Base-by-base conservation (phyloP, 345 rosid genomes). In the Camelina laxa region DNA sequence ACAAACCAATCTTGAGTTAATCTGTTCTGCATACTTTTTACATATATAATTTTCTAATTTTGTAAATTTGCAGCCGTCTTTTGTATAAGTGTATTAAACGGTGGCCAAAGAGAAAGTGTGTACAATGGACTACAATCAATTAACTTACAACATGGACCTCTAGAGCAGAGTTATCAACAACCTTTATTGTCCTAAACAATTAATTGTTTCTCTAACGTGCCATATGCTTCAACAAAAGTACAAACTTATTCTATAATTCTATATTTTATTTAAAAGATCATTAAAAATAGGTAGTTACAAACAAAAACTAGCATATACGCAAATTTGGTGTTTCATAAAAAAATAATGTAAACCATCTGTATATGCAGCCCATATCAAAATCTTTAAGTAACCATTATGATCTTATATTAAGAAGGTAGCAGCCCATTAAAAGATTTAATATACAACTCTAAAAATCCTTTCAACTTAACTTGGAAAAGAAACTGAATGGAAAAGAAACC, bases 211-310 rank as follows among this genome's bases (percentile, higher is more conserved):
- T n/a, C n/a, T 53, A 20, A 14, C 36, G 54, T 19, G 13, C 31
- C 55, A 72, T 63, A 55, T 35, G 30, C n/a, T 56, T 35, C 71
- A 73, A 9, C 30, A 45, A 45, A 45, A 65, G 77, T 74, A 74
- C 6, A 7, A 11, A 33, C n/a, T 50, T 31, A 22, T 42, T 63
- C 13, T 42, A 64, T 41, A 51, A 41, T 22, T 39, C 15, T 50
- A 13, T 41, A 3, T 15, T 11, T 62, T 24, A 16, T 60, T 41
- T 31, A 15, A 42, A 3, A 64, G 1, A 31, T 19, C 24, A 44
- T 39, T 27, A 13, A n/a, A 38, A 4, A 12, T n/a, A n/a, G n/a
- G n/a, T n/a, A 22, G 24, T 15, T 20, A 19, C n/a, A 21, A 21
- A 51, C 5, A 48, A 22, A 22, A 22, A 22, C 24, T 22, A 22